Evolutionary conservation across 345 rosid genomes (phyloP), one percentile per base, ranked within the genome.

Genomic region (Gossypium stocksii): DNA sequence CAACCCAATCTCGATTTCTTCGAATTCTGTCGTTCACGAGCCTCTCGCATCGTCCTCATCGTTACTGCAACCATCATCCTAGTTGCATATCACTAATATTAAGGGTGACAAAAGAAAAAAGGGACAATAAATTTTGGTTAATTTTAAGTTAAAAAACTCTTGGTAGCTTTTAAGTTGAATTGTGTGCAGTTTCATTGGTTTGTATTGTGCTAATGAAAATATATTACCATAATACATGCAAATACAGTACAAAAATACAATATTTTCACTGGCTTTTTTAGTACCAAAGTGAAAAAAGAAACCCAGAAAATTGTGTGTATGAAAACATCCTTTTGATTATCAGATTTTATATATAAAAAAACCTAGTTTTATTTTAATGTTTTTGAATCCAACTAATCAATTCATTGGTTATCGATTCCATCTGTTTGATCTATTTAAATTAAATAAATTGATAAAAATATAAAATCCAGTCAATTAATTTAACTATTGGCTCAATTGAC

Each of bases 21-120:
- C 92, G 2, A 89, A 90, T 79, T 86, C 98, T 8, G 98, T 93
- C 41, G 99, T 96, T 78, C 97, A 91, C 34, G 99, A 96, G 87
- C 97, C 99, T 7, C 93, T 90, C 7, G 78, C 85, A 9, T 85
- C 98, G 7, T 77, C 93, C 23, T 70, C 91, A 14, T 71, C 88
- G n/a, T 84, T 91, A 68, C 77, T 90, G 79, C 86, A 80, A 72
- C 79, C 91, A 7, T 11, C 87, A 66, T 45, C 86, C 53, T 63
- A 78, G 63, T 2, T 52, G n/a, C 62, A 14, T 48, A 43, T 71
- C 59, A 14, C n/a, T 23, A 6, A 13, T 70, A 23, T 71, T 41
- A 25, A 16, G 70, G 58, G 57, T 76, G 68, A 58, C 38, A 23
- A 68, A 29, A 73, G 67, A 22, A 63, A 34, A 20, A 20, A 51